Percentiles rank a stretch among this genome's conserved stretches.
Evolutionary conservation across 331 rosid genomes (phyloP).

Genomic region (Acacia pycnantha): DNA sequence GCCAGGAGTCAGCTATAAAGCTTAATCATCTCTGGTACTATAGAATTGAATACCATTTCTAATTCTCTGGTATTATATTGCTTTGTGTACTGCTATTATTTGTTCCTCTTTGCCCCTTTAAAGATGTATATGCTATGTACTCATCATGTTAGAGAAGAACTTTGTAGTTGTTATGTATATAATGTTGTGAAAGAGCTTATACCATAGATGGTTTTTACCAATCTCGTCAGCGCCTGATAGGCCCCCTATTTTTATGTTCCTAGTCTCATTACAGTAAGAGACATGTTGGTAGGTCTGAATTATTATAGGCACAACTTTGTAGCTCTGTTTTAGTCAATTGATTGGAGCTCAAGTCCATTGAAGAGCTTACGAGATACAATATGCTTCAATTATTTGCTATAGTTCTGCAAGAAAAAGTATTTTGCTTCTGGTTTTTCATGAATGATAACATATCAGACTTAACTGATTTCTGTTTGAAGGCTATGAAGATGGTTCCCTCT

Average conservation of each 20-base stretch:
- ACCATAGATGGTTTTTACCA: background rate
- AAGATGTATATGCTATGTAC: background rate
- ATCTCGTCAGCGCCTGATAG: background rate
- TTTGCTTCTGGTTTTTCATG: background rate
- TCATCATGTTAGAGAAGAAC: background rate
- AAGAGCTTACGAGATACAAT: slow-evolving; percentile 13
- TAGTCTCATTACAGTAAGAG: background rate
- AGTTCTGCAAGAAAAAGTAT: slow-evolving; percentile 12
- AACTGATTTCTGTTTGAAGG: slow-evolving; percentile 56
- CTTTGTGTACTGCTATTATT: slow-evolving; percentile 3
- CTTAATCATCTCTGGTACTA: background rate
- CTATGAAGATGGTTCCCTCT: slow-evolving; percentile 55
- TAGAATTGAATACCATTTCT: background rate
- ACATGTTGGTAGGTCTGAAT: background rate
- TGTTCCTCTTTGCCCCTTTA: background rate
- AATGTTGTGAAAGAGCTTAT: background rate
- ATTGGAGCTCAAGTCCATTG: slow-evolving; percentile 5
- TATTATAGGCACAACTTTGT: background rate
- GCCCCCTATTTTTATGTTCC: background rate
- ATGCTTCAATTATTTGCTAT: slow-evolving; percentile 5
- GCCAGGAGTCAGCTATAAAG: slow-evolving; percentile 1
- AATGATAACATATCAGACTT: slow-evolving; percentile 32
- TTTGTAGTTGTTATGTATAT: background rate
- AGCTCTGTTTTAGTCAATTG: background rate
- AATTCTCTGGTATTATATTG: slow-evolving; percentile 4